A percentile compares a stretch with the other conserved stretches of the same genome.
Evolutionary conservation across 148 eudicot species (phyloP).

Genomic region (Silene uniflora): DNA sequence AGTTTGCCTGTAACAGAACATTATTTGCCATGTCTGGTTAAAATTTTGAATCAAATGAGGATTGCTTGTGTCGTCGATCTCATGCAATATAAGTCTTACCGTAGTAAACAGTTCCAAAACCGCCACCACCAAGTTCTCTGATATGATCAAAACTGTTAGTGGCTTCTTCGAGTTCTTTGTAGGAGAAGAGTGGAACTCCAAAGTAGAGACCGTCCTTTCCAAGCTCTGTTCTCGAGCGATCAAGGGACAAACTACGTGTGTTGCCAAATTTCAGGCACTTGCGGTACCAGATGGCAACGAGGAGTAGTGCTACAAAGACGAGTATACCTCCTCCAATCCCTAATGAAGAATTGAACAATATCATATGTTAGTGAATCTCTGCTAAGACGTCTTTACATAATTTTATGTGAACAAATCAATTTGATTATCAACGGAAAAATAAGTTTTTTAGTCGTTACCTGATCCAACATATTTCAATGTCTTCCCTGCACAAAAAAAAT

Average conservation of each 20-base stretch:
- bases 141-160: slow-evolving; percentile 41
- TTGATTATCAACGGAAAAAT: background rate
- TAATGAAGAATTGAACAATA: slow-evolving; percentile 4
- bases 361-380: slow-evolving; percentile 2
- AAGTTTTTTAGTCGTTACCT: background rate
- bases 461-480: background rate
- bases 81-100: slow-evolving; percentile 27
- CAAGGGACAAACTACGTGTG: slow-evolving; percentile 15
- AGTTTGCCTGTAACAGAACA: slow-evolving; percentile 35
- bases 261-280: slow-evolving; percentile 10
- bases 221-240: slow-evolving; percentile 22
- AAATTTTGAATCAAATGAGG: too few species aligned
- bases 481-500: background rate
- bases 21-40: too few species aligned
- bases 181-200: slow-evolving; percentile 41
- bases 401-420: background rate
- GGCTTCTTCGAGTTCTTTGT: slow-evolving; percentile 47
- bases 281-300: slow-evolving; percentile 22
- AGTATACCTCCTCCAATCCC: slow-evolving; percentile 28
- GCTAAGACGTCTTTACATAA: background rate
- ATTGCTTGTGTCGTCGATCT: too few species aligned
- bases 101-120: slow-evolving; percentile 53
- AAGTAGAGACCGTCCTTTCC: slow-evolving; percentile 26
- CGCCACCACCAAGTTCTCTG: slow-evolving; percentile 57
- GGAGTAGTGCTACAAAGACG: slow-evolving; percentile 21